Percentiles rank a stretch among this genome's conserved stretches.
phyloP scores from a whole-genome alignment of 139 green algal genomes.

The Zygnema cylindricum region DNA sequence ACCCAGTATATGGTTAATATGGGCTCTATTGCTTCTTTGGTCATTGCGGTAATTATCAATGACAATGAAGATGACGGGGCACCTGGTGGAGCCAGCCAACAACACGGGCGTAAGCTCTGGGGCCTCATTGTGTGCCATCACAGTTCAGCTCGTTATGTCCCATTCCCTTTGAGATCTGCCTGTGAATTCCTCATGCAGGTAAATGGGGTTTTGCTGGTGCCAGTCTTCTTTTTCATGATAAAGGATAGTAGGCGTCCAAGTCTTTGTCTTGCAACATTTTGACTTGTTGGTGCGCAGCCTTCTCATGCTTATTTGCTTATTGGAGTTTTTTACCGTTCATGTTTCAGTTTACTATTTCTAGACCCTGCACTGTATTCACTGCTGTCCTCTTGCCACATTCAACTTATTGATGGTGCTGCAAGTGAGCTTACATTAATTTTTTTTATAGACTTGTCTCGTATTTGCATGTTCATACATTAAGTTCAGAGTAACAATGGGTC shows the following conservation, averaged over 20 bases:
- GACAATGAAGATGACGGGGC: conserved; percentile 52
- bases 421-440: too few relatives aligned
- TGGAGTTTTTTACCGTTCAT: background rate
- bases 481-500: too few relatives aligned
- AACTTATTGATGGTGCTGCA: too few relatives aligned
- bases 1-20: conserved; percentile 67
- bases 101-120: conserved; percentile 58
- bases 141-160: conserved; percentile 50
- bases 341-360: background rate
- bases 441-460: too few relatives aligned
- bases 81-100: background rate
- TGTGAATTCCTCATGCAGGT: conserved; percentile 63
- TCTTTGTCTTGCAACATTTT: background rate
- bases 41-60: conserved; percentile 65
- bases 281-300: background rate
- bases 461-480: too few relatives aligned
- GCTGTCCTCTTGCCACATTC: background rate
- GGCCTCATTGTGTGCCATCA: conserved; percentile 64
- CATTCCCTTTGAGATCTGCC: conserved; percentile 59
- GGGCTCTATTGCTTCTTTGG: conserved; percentile 60
- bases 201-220: background rate
- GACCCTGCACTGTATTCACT: background rate
- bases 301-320: background rate
- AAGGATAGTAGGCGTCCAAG: too few relatives aligned
- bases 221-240: too few relatives aligned